These are phyloP conservation scores for Plasmopara viticola DNA, from an alignment of 352 stramenopile genomes.

Conservation along the genomic window DNA sequence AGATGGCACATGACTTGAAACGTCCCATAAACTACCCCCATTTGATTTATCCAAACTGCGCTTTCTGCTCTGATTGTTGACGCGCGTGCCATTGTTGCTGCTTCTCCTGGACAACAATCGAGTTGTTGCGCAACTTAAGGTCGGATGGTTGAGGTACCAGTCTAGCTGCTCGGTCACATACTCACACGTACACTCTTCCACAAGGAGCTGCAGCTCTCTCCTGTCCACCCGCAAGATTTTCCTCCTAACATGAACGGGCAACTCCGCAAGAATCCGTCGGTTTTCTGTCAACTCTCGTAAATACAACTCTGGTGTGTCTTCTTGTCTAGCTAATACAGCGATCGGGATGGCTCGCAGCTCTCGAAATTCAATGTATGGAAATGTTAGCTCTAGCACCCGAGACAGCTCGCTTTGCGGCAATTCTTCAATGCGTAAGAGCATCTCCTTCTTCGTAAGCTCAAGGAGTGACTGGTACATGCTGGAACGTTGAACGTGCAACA, in stretches of 20 bases:
- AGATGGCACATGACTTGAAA: conserved; percentile 61
- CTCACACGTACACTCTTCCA: conserved; percentile 67
- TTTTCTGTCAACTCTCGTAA: conserved; percentile 79
- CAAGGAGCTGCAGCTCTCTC: conserved; percentile 60
- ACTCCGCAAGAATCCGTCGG: conserved; percentile 61
- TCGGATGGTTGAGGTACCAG: conserved; percentile 60
- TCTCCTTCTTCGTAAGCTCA: conserved; percentile 56
- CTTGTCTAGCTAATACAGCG: conserved; percentile 68
- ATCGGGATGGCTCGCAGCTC: conserved; percentile 81
- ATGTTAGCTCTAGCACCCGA: conserved; percentile 68
- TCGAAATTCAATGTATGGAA: conserved; percentile 85
- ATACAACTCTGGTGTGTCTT: conserved; percentile 74
- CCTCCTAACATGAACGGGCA: conserved; percentile 74
- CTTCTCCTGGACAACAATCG: conserved; percentile 19
- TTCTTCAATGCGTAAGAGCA: conserved; percentile 67
- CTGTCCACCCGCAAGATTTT: conserved; percentile 77
- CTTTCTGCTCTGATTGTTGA: conserved; percentile 18
- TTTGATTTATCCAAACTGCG: conserved; percentile 28
- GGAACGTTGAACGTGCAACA: conserved; percentile 59
- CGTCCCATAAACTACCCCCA: conserved; percentile 52
- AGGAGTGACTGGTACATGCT: conserved; percentile 66
- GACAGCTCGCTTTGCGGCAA: conserved; percentile 66
- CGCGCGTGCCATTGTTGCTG: conserved; percentile 18
- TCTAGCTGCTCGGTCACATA: conserved; percentile 62
- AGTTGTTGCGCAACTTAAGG: conserved; percentile 5